phyloP scores from a whole-genome alignment of 2,329 filamentous ascomycete genomes.

The Beauveria scarabaeidicola region DNA sequence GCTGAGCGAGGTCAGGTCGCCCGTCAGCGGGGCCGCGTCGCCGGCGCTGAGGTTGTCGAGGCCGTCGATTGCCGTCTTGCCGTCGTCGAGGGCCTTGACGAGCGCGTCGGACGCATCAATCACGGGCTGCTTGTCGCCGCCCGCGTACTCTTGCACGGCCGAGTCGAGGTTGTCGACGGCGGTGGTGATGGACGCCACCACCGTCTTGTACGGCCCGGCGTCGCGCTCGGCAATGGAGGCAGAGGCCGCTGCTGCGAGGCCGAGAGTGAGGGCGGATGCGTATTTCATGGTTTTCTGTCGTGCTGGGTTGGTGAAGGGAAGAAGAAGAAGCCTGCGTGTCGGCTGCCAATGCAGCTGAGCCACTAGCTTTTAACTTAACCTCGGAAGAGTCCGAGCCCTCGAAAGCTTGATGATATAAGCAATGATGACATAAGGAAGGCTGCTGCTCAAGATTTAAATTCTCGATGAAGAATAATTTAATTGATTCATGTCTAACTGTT shows the following conservation, averaged over 20 bases:
- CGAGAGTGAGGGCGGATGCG: not conserved
- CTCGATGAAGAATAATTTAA: not conserved
- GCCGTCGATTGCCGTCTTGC: conserved; percentile 5
- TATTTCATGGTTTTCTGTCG: not conserved
- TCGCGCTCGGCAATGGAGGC: conserved; percentile 7
- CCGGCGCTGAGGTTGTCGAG: not conserved
- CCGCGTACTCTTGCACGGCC: not conserved
- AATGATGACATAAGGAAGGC: not conserved
- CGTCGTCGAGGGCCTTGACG: conserved; percentile 6
- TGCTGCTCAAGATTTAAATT: not conserved
- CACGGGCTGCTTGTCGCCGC: conserved; percentile 6
- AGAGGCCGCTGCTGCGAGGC: conserved; percentile 2
- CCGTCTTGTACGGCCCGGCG: conserved; percentile 3
- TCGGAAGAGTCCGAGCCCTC: not conserved
- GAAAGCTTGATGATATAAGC: not conserved
- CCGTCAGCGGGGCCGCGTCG: not conserved
- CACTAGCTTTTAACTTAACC: not conserved
- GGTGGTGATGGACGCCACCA: conserved; percentile 8
- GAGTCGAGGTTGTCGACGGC: conserved; percentile 6
- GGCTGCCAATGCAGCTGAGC: not conserved
- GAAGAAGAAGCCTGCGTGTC: not conserved
- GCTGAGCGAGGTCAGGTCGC: conserved; percentile 2
- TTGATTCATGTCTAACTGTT: too few species aligned
- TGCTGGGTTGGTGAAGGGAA: not conserved
- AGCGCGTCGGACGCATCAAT: conserved; percentile 7